Evolutionary conservation across 768 basidiomycete species (phyloP).

Genomic region (Rubroboletus pulcherrimus): DNA sequence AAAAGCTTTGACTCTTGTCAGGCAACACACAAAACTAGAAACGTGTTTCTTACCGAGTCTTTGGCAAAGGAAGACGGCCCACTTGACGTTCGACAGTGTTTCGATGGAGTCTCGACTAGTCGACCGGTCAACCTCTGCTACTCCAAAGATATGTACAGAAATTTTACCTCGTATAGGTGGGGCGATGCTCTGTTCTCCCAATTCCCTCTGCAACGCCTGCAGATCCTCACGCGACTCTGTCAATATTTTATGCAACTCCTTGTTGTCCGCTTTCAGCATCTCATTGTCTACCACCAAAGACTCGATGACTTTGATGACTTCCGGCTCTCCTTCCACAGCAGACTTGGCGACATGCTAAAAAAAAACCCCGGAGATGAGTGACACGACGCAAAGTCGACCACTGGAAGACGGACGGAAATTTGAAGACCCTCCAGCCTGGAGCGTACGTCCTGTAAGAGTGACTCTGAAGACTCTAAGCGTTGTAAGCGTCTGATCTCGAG

Average conservation of each 20-base stretch:
- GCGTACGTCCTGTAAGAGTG: slow-evolving; percentile 62
- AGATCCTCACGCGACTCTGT: slow-evolving; percentile 76
- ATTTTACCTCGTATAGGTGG: slow-evolving; percentile 42
- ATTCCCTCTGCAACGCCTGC: slow-evolving; percentile 63
- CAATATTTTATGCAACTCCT: slow-evolving; percentile 72
- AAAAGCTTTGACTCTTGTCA: slow-evolving; percentile 24
- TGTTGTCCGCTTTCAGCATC: slow-evolving; percentile 73
- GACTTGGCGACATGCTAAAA: slow-evolving; percentile 39
- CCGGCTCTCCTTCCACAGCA: slow-evolving; percentile 43
- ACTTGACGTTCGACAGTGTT: slow-evolving; percentile 41
- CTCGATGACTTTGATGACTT: slow-evolving; percentile 69
- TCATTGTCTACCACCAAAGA: slow-evolving; percentile 87
- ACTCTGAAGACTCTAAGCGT: slow-evolving; percentile 63
- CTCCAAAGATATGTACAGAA: not conserved
- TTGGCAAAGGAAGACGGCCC: slow-evolving; percentile 41
- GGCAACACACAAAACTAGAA: slow-evolving; percentile 28
- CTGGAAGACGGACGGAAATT: slow-evolving; percentile 42
- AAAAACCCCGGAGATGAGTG: slow-evolving; percentile 13
- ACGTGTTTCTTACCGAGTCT: slow-evolving; percentile 41
- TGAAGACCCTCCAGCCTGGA: slow-evolving; percentile 59
- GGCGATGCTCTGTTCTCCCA: slow-evolving; percentile 64
- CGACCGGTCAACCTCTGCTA: slow-evolving; percentile 2
- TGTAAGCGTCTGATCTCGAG: slow-evolving; percentile 58
- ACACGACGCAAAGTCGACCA: not conserved
- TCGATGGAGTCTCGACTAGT: slow-evolving; percentile 34